Conservation (phyloP, 345 rosid species). For the Noccaea caerulescens region DNA sequence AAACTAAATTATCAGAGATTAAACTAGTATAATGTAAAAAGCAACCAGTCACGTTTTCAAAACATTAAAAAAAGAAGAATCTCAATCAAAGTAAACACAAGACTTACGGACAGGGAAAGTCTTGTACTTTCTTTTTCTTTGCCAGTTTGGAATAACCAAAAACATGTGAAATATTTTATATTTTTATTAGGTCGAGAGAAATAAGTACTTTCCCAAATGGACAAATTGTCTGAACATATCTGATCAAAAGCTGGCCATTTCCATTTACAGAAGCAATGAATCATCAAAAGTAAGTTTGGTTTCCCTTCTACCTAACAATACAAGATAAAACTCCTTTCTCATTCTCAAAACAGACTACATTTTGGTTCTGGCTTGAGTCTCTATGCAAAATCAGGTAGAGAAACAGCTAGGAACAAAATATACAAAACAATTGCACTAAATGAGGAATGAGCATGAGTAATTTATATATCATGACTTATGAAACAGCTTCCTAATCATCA, state of each 20-base stretch:
- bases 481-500: slow-evolving; percentile 22
- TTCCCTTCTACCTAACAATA: slow-evolving; percentile 35
- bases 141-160: slow-evolving; percentile 13
- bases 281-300: slow-evolving; percentile 39
- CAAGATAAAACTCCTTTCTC: neutral
- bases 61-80: neutral
- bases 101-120: slow-evolving; percentile 2
- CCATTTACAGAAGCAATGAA: slow-evolving; percentile 32
- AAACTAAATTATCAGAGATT: slow-evolving; percentile 14
- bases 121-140: neutral
- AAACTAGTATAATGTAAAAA: slow-evolving; percentile 1
- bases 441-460: slow-evolving; percentile 23
- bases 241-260: slow-evolving; percentile 39
- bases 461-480: neutral
- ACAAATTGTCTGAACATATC: slow-evolving; percentile 33
- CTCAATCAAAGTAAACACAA: neutral
- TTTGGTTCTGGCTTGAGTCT: slow-evolving; percentile 29
- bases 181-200: slow-evolving; percentile 25
- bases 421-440: slow-evolving; percentile 7
- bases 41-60: slow-evolving; percentile 8
- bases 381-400: slow-evolving; percentile 19
- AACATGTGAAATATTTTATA: slow-evolving; percentile 34
- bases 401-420: slow-evolving; percentile 3
- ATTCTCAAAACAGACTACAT: slow-evolving; percentile 27
- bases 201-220: slow-evolving; percentile 29